Percentiles rank a stretch among this genome's conserved stretches.
Evolutionary conservation across 176 grass and related monocot species (phyloP).

Genomic region (Neostapfia colusana): DNA sequence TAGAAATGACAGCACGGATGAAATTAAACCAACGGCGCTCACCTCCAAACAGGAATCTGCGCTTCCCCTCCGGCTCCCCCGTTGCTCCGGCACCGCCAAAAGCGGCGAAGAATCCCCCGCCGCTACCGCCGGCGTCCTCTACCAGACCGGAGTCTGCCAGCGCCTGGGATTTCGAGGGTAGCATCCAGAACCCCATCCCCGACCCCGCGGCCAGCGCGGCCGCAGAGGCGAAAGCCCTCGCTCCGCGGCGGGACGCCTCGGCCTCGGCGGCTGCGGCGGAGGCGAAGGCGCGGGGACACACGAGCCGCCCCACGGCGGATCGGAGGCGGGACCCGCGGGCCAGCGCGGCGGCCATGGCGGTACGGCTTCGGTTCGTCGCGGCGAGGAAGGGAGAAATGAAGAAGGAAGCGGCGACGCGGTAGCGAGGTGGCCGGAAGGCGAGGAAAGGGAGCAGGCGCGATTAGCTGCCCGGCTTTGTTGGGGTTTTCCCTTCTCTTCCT

Average conservation of each 20-base stretch:
- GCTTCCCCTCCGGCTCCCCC: conserved; percentile 39
- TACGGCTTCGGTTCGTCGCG: conserved; percentile 31
- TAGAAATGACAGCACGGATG: neutral
- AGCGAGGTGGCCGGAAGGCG: conserved; percentile 20
- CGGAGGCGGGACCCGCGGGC: conserved; percentile 40
- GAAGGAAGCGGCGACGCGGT: conserved; percentile 35
- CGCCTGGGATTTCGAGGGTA: conserved; percentile 33
- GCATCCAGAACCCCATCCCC: conserved; percentile 56
- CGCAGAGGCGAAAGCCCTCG: conserved; percentile 25
- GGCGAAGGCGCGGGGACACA: conserved; percentile 31
- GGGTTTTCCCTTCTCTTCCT: neutral
- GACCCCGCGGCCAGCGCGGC: conserved; percentile 48
- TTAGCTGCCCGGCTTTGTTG: conserved; percentile 17
- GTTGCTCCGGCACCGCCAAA: conserved; percentile 18
- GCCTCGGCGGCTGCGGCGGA: conserved; percentile 7
- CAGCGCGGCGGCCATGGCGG: conserved; percentile 47
- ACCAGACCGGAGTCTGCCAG: conserved; percentile 52
- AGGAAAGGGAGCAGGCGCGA: conserved; percentile 27
- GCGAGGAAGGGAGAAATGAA: neutral
- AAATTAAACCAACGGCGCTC: conserved; percentile 12
- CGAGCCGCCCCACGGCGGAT: conserved; percentile 41
- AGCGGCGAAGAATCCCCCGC: neutral
- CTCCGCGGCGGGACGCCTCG: conserved; percentile 3
- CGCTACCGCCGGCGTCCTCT: neutral
- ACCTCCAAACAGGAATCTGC: conserved; percentile 69